Conservation (phyloP, 78 protist genomes). For the Dictyostelium brefeldianum region DNA sequence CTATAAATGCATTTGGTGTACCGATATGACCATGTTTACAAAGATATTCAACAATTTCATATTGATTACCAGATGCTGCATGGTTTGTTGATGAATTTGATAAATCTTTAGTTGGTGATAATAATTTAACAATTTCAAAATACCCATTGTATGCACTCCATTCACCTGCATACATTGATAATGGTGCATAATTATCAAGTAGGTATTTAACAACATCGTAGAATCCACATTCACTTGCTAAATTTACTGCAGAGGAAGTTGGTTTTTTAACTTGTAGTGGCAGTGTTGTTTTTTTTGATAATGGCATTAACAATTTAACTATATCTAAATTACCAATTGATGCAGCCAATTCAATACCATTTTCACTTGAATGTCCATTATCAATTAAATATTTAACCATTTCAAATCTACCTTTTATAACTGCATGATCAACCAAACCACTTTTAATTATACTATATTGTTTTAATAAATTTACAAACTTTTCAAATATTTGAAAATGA, state of each 20-base stretch:
- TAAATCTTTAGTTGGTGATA: background rate
- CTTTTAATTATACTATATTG: too few species aligned
- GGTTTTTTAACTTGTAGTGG: background rate
- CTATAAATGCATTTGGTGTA: background rate
- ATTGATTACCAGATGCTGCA: slow-evolving; percentile 27
- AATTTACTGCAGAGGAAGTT: background rate
- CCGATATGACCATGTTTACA: background rate
- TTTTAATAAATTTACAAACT: too few species aligned
- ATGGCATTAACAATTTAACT: background rate
- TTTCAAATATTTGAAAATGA: too few species aligned
- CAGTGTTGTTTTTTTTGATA: background rate
- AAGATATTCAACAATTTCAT: slow-evolving; percentile 30
- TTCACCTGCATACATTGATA: slow-evolving; percentile 6
- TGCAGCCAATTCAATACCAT: too few species aligned
- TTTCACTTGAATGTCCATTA: too few species aligned
- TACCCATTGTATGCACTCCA: slow-evolving; percentile 4
- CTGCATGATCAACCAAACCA: too few species aligned
- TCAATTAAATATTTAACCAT: too few species aligned
- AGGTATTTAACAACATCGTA: background rate
- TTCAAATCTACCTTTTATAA: too few species aligned
- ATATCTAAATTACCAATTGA: slow-evolving; percentile 34
- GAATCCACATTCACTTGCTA: slow-evolving; percentile 1
- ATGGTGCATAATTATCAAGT: background rate
- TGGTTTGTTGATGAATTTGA: background rate
- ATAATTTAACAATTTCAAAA: background rate